Conservation (phyloP, 306 rosid genomes). For the Casuarina cunninghamiana region DNA sequence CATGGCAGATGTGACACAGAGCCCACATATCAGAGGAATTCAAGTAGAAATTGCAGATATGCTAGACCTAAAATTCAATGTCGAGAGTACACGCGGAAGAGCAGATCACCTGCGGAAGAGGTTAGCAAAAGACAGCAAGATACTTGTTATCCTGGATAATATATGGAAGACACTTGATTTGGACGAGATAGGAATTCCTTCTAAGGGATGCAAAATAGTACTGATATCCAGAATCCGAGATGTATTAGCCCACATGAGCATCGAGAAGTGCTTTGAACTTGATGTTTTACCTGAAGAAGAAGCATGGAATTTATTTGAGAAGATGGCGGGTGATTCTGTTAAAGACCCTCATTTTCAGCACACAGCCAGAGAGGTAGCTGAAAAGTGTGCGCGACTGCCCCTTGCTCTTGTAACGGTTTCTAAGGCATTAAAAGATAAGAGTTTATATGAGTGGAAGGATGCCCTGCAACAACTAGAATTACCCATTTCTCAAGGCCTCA, state of each 20-base stretch:
- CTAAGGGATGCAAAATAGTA: neutral
- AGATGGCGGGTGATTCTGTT: neutral
- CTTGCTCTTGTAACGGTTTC: conserved; percentile 11
- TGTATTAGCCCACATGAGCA: neutral
- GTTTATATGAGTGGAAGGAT: neutral
- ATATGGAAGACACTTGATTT: neutral
- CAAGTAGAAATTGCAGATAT: conserved; percentile 10
- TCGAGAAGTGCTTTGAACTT: neutral
- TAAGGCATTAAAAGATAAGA: neutral
- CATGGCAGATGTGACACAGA: neutral
- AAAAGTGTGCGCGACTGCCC: neutral
- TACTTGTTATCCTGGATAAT: conserved; percentile 8
- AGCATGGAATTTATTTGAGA: conserved; percentile 5
- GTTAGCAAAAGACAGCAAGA: neutral
- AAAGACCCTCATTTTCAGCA: neutral
- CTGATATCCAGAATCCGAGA: neutral
- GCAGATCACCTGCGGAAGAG: neutral
- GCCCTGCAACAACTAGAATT: neutral
- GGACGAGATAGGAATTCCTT: conserved; percentile 15
- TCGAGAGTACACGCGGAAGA: neutral
- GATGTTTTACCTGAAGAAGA: neutral
- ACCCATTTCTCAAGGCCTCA: rapidly evolving
- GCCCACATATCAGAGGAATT: neutral
- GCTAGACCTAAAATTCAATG: neutral
- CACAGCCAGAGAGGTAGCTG: neutral